phyloP scores from a whole-genome alignment of 2,329 filamentous ascomycete genomes.

The Plenodomus biglobosus region DNA sequence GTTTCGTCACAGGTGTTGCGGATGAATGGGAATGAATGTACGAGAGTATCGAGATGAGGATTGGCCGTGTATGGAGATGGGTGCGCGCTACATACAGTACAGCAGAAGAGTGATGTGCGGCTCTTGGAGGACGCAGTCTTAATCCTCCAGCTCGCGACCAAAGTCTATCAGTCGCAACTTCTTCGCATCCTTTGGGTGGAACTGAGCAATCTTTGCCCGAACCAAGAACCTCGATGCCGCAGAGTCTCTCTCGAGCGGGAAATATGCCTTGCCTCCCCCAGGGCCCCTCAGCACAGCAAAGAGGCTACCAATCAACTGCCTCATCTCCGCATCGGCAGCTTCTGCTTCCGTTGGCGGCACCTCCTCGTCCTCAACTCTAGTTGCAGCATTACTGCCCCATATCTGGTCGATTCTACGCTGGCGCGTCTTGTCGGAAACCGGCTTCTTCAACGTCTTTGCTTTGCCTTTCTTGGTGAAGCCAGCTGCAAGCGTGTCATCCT shows the following conservation, averaged over 20 bases:
- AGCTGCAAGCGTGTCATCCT: conserved; percentile 55
- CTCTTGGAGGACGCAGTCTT: conserved; percentile 1
- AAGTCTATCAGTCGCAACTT: conserved; percentile 58
- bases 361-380: conserved; percentile 23
- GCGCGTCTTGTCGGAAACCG: conserved; percentile 36
- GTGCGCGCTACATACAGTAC: not conserved
- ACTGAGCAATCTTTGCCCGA: conserved; percentile 58
- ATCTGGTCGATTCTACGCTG: conserved; percentile 57
- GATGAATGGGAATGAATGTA: too few relatives aligned
- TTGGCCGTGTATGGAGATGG: too few relatives aligned
- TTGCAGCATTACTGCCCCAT: conserved; percentile 42
- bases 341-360: conserved; percentile 49
- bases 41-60: too few relatives aligned
- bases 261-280: conserved; percentile 48
- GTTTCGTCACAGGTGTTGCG: too few relatives aligned
- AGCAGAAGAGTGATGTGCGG: not conserved
- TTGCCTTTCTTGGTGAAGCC: conserved; percentile 58
- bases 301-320: conserved; percentile 50
- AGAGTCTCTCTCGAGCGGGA: conserved; percentile 53
- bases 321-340: conserved; percentile 52
- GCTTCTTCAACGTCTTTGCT: conserved; percentile 45
- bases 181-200: conserved; percentile 57
- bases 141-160: conserved; percentile 46
- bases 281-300: conserved; percentile 46
- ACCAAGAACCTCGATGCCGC: conserved; percentile 57